Conservation (phyloP, 768 basidiomycete genomes). For the Boletellus sp. region DNA sequence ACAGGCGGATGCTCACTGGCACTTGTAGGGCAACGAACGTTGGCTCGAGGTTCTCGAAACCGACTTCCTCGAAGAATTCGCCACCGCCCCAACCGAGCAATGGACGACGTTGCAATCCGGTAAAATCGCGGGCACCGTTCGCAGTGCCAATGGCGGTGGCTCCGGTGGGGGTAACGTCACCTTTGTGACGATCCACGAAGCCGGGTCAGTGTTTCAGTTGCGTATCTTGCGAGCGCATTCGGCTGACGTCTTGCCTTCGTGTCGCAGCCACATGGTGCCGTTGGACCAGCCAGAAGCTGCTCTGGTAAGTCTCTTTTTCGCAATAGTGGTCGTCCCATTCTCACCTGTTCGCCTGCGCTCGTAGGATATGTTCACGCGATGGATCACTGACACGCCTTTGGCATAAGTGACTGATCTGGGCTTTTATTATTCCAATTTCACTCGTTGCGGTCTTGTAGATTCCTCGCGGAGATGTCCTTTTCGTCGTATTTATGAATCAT, state of each 20-base stretch:
- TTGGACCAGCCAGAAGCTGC: conserved; percentile 87
- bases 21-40: conserved; percentile 62
- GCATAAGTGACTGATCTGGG: conserved; percentile 7
- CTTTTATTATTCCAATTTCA: not conserved
- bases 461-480: too few species aligned
- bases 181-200: conserved; percentile 72
- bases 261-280: conserved; percentile 79
- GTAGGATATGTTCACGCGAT: conserved; percentile 58
- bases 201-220: conserved; percentile 55
- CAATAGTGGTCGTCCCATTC: not conserved
- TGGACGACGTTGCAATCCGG: conserved; percentile 56
- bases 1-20: not conserved
- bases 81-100: conserved; percentile 41
- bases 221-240: not conserved
- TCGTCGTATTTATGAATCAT: not conserved
- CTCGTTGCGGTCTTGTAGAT: not conserved
- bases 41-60: conserved; percentile 69
- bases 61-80: conserved; percentile 60
- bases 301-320: conserved; percentile 48
- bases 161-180: conserved; percentile 79
- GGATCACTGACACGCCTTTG: conserved; percentile 55
- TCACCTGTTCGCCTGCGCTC: not conserved
- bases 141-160: conserved; percentile 62
- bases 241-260: conserved; percentile 7
- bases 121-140: conserved; percentile 61